phyloP scores from a whole-genome alignment of 2,329 filamentous ascomycete genomes.

The Bipolaris bicolor region DNA sequence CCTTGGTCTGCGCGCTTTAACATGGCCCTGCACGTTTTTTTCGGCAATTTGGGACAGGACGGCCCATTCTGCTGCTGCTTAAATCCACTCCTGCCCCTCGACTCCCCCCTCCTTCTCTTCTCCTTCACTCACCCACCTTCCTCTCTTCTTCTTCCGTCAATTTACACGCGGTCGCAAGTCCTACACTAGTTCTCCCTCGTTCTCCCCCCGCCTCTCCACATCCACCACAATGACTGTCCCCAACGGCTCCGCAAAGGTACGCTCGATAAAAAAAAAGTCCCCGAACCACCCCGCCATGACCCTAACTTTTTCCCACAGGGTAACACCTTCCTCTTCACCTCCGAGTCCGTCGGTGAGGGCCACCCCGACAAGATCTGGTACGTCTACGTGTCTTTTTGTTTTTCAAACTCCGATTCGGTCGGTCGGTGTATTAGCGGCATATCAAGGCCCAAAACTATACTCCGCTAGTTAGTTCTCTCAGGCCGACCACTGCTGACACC shows the following conservation, averaged over 20 bases:
- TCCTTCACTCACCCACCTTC: conserved; percentile 12
- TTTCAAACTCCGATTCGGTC: conserved; percentile 1
- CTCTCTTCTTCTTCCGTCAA: conserved; percentile 20
- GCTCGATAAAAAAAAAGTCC: not conserved
- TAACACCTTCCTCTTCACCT: conserved; percentile 56
- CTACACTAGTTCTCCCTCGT: conserved; percentile 41
- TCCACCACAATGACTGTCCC: conserved; percentile 35
- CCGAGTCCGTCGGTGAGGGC: conserved; percentile 58
- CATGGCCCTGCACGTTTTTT: conserved; percentile 30
- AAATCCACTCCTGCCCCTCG: conserved; percentile 42
- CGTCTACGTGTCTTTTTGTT: conserved; percentile 17
- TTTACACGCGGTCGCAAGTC: conserved; percentile 46
- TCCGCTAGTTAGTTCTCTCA: not conserved
- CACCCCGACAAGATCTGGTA: conserved; percentile 95
- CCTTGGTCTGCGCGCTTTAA: conserved; percentile 11
- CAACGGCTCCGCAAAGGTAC: conserved; percentile 41
- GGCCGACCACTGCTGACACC: conserved; percentile 25
- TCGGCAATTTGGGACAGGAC: conserved; percentile 32
- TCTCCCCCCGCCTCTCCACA: conserved; percentile 20
- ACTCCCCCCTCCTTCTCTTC: conserved; percentile 16
- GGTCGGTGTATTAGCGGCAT: not conserved
- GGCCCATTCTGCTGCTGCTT: conserved; percentile 29
- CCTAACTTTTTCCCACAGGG: conserved; percentile 34
- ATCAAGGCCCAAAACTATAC: not conserved
- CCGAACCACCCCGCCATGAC: conserved; percentile 14